A percentile compares a stretch with the other conserved stretches of the same genome.
Conservation (phyloP, 1,139 yeast species). For the Candida sp. region DNA sequence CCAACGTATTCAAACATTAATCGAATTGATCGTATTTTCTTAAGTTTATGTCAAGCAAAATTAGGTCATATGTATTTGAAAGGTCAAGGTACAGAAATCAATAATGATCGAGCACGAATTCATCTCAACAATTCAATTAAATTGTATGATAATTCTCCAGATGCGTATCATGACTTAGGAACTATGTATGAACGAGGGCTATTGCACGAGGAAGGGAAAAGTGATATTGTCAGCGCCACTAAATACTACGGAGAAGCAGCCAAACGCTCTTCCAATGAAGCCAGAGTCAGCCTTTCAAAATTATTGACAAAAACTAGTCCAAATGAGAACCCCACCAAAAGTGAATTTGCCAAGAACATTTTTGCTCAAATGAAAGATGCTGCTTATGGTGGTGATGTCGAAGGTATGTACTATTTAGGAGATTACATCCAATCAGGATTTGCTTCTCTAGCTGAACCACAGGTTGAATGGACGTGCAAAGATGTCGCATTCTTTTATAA, state of each 20-base stretch:
- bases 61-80: slow-evolving; percentile 70
- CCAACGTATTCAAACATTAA: slow-evolving; percentile 15
- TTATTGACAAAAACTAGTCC: slow-evolving; percentile 20
- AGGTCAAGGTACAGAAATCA: slow-evolving; percentile 62
- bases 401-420: slow-evolving; percentile 53
- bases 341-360: slow-evolving; percentile 15
- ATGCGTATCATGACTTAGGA: slow-evolving; percentile 54
- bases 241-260: slow-evolving; percentile 36
- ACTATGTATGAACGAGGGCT: slow-evolving; percentile 52
- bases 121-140: slow-evolving; percentile 39
- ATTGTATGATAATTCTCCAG: slow-evolving; percentile 27
- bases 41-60: slow-evolving; percentile 39
- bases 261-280: slow-evolving; percentile 22
- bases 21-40: slow-evolving; percentile 20
- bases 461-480: slow-evolving; percentile 30
- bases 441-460: slow-evolving; percentile 17
- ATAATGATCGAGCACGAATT: slow-evolving; percentile 45
- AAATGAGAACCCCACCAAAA: slow-evolving; percentile 15
- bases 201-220: slow-evolving; percentile 21
- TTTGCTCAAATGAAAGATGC: slow-evolving; percentile 39
- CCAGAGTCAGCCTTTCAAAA: slow-evolving; percentile 34
- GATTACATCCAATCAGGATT: slow-evolving; percentile 46
- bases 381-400: slow-evolving; percentile 41
- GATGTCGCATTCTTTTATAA: slow-evolving; percentile 44
- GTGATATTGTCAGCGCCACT: slow-evolving; percentile 36